phyloP scores from a whole-genome alignment of 225 moss, liverwort and hornwort genomes.

The Polytrichum formosum region DNA sequence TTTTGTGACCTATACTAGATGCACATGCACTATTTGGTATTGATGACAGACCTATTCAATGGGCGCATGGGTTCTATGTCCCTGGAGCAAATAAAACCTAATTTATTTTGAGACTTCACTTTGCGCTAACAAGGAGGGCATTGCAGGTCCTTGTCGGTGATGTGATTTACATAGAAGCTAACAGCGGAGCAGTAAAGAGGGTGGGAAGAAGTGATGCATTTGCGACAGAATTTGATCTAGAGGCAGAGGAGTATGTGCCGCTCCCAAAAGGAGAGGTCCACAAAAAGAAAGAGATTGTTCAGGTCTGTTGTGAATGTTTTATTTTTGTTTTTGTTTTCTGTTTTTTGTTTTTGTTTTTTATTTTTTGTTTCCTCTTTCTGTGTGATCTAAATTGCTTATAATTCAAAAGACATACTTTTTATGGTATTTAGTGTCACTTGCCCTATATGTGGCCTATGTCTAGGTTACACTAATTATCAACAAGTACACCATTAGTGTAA shows the following conservation, averaged over 20 bases:
- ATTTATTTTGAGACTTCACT: not conserved
- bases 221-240: slow-evolving; percentile 94
- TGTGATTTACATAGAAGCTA: slow-evolving; percentile 94
- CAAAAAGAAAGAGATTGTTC: slow-evolving; percentile 98
- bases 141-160: slow-evolving; percentile 84
- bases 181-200: slow-evolving; percentile 93
- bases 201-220: slow-evolving; percentile 97
- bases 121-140: slow-evolving; percentile 6
- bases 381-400: not conserved
- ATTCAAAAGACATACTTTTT: too few species aligned
- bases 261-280: slow-evolving; percentile 96
- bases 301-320: slow-evolving; percentile 37
- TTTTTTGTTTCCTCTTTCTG: not conserved
- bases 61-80: not conserved
- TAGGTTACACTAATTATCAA: too few species aligned
- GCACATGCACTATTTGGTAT: too few species aligned
- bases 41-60: not conserved
- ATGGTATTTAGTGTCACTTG: too few species aligned
- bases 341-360: too few species aligned
- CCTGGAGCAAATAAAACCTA: not conserved
- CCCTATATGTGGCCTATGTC: too few species aligned
- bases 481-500: too few species aligned
- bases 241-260: slow-evolving; percentile 93
- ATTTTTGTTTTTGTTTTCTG: too few species aligned
- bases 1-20: too few species aligned